Base-by-base conservation (phyloP, 192 early-diverging fungal species). In the Rhizophagus sp. region DNA sequence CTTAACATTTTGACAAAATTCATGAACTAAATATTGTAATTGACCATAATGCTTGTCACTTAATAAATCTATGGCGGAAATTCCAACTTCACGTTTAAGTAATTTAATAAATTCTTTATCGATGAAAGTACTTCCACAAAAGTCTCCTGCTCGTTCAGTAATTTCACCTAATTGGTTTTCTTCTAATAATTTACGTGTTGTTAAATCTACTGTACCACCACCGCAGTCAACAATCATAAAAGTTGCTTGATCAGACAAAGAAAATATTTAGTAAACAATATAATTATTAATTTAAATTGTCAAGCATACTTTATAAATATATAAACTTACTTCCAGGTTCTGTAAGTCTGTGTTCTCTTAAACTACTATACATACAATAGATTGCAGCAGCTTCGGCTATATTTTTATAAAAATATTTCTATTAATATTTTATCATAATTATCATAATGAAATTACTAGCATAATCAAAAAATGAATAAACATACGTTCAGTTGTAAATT, bases 191-290 rank as follows among this genome's bases (percentile, higher is more conserved):
- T 30, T 47, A 17, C 19, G 49, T 75, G 74, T 82, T 84, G 78
- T 89, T 75, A 88, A 80, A 85, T 89, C 88, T 0, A 89, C 88
- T 6, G 88, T 89, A 66, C 88, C 88, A 65, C 88, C 88, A 75
- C 88, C 88, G 24, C 85, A 87, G 82, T 89, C 88, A 75, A 85
- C 87, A 50, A 90, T 87, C 87, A 90, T 88, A 67, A 90, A 90
- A 8, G 85, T 83, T 24, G 86, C 83, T 72, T 24, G 7, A 44
- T 33, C 33, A 22, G 19, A 1, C 8, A 25, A 30, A 30, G 30
- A 30, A 30, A 30, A 1, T 30, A 30, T 30, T 30, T 30, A 30
- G 30, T 30, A 30, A 30, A 30, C 30, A 30, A 30, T 30, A 30
- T 30, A 30, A 30, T 30, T 1, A 30, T 30, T 30, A 30, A 30